These are phyloP conservation scores for Starmera pachycereana DNA, from an alignment of 805 yeast genomes.

Conservation along the genomic window DNA sequence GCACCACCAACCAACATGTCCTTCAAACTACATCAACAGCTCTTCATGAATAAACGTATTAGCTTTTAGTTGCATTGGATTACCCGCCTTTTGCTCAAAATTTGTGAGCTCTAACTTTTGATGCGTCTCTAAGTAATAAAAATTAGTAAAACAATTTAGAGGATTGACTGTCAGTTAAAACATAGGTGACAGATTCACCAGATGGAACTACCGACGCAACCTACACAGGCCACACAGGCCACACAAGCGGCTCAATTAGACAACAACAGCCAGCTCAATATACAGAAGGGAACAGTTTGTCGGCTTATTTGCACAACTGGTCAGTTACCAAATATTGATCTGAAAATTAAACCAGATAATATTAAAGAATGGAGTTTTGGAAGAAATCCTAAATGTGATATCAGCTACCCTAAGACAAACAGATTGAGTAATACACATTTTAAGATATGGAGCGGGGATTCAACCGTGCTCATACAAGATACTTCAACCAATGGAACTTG, in stretches of 20 bases:
- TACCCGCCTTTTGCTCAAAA: too few relatives aligned
- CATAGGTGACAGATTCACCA: too few relatives aligned
- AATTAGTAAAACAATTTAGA: too few relatives aligned
- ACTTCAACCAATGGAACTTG: conserved; percentile 88
- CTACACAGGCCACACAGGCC: conserved; percentile 30
- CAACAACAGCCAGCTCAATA: conserved; percentile 5
- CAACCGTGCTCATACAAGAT: conserved; percentile 43
- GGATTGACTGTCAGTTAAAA: too few relatives aligned
- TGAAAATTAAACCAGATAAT: conserved; percentile 25
- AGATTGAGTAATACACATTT: conserved; percentile 70
- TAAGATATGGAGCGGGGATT: conserved; percentile 55
- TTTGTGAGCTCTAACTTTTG: too few relatives aligned
- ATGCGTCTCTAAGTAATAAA: too few relatives aligned
- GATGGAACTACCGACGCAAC: conserved; percentile 28
- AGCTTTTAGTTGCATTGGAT: too few relatives aligned
- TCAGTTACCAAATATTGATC: conserved; percentile 37
- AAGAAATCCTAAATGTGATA: conserved; percentile 56
- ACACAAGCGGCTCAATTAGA: conserved; percentile 28
- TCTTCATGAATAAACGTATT: too few relatives aligned
- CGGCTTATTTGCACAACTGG: conserved; percentile 53
- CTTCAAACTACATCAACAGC: too few relatives aligned
- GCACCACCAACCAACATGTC: too few relatives aligned
- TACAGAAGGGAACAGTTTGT: conserved; percentile 36
- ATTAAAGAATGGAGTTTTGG: conserved; percentile 62
- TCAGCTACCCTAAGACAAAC: conserved; percentile 46